Conservation (phyloP, 805 yeast species). For the Tetrapisispora namnaoensis region DNA sequence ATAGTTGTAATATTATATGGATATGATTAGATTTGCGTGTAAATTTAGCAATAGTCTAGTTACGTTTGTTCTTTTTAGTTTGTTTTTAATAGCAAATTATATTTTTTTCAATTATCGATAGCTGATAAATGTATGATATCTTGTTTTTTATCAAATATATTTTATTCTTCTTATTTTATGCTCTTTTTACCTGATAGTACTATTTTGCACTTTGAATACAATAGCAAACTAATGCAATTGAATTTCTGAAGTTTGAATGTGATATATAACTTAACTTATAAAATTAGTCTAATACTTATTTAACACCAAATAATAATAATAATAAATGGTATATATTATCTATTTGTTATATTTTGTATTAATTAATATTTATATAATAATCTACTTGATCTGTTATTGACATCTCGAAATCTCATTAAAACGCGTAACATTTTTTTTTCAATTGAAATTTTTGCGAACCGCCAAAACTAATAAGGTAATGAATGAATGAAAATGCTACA, state of each 20-base stretch:
- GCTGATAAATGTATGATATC: neutral
- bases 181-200: neutral
- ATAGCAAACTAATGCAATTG: neutral
- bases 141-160: too few relatives aligned
- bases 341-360: too few relatives aligned
- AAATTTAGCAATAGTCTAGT: neutral
- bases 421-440: neutral
- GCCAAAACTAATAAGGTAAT: neutral
- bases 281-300: too few relatives aligned
- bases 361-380: too few relatives aligned
- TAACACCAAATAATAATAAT: too few relatives aligned
- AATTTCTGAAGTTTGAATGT: too few relatives aligned
- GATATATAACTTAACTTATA: too few relatives aligned
- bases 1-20: neutral
- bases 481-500: too few relatives aligned
- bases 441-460: neutral
- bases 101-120: constrained; percentile 1
- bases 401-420: neutral
- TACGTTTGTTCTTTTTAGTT: neutral
- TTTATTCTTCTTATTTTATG: neutral
- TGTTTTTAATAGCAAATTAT: neutral
- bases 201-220: neutral
- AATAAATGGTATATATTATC: too few relatives aligned
- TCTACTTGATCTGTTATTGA: neutral
- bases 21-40: neutral